A percentile compares a stretch with the other conserved stretches of the same genome.
Conservation (phyloP, 441 rosid species). For the Syzygium malaccense region DNA sequence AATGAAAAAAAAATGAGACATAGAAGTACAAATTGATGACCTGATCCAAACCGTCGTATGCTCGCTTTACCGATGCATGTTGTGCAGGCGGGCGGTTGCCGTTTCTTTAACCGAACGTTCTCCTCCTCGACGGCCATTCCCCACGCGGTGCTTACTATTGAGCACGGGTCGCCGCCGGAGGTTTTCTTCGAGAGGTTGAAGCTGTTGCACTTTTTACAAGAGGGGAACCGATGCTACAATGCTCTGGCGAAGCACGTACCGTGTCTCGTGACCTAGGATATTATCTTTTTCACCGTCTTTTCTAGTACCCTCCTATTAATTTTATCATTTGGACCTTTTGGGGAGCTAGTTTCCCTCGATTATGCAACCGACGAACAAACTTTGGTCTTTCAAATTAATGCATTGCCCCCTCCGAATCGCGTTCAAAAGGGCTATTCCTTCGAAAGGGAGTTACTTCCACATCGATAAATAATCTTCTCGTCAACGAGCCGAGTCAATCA, state of each 20-base stretch:
- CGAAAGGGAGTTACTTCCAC: rapidly evolving
- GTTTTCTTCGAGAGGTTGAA: neutral
- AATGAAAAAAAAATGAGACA: neutral
- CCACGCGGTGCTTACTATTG: neutral
- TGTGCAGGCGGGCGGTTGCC: neutral
- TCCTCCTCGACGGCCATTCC: neutral
- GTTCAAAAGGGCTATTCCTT: neutral
- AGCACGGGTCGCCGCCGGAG: neutral
- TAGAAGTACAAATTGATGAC: neutral
- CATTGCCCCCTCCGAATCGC: neutral
- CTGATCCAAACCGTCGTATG: neutral
- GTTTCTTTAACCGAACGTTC: neutral
- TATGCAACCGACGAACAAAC: no score
- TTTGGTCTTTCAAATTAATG: neutral
- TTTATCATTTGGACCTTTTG: rapidly evolving
- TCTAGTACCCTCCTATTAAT: rapidly evolving
- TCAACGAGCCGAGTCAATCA: neutral
- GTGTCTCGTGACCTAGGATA: rapidly evolving
- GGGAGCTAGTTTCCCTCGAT: neutral
- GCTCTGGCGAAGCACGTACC: neutral
- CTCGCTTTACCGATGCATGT: neutral
- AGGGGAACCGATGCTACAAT: neutral
- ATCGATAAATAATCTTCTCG: neutral
- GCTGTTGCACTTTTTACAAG: neutral
- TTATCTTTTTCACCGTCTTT: rapidly evolving